A percentile compares a stretch with the other conserved stretches of the same genome.
phyloP scores from a whole-genome alignment of 495 filamentous ascomycete genomes.

The Amorphotheca resinae region DNA sequence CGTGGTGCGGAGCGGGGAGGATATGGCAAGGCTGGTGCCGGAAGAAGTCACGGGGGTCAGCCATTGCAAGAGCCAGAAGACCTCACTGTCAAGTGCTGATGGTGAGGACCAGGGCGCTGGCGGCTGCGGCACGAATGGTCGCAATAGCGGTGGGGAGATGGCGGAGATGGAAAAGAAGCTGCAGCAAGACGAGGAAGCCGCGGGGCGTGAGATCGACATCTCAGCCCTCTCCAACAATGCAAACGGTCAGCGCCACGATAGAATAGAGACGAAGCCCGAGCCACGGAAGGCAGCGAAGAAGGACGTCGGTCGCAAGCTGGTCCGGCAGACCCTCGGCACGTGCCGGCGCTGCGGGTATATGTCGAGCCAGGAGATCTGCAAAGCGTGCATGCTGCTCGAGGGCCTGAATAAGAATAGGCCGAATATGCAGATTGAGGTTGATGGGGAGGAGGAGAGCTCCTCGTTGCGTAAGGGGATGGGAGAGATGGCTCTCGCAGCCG shows the following conservation, averaged over 20 bases:
- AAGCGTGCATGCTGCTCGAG: constrained; percentile 84
- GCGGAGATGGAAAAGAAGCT: constrained; percentile 80
- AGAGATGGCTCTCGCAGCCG: constrained; percentile 32
- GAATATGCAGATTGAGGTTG: constrained; percentile 56
- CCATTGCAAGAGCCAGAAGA: constrained; percentile 23
- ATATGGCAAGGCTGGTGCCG: constrained; percentile 84
- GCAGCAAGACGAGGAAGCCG: constrained; percentile 50
- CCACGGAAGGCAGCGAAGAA: constrained; percentile 16
- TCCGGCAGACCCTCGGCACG: constrained; percentile 64
- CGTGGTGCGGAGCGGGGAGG: constrained; percentile 87
- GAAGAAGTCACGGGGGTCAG: constrained; percentile 28
- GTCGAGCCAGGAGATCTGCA: constrained; percentile 88
- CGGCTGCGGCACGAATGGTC: constrained; percentile 69
- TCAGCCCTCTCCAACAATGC: constrained; percentile 19
- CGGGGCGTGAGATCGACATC: constrained; percentile 61
- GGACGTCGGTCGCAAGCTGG: constrained; percentile 23
- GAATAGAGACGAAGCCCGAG: constrained; percentile 12
- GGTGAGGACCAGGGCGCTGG: constrained; percentile 49
- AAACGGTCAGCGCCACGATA: constrained; percentile 15
- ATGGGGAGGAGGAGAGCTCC: constrained; percentile 42
- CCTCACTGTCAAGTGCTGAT: constrained; percentile 22
- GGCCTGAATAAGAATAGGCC: constrained; percentile 84
- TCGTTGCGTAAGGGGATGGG: constrained; percentile 45
- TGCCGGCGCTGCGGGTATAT: constrained; percentile 89
- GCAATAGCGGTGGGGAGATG: constrained; percentile 72